Base-by-base conservation (phyloP, 371 early-diverging fungal species). In the Nematocida sp. region DNA sequence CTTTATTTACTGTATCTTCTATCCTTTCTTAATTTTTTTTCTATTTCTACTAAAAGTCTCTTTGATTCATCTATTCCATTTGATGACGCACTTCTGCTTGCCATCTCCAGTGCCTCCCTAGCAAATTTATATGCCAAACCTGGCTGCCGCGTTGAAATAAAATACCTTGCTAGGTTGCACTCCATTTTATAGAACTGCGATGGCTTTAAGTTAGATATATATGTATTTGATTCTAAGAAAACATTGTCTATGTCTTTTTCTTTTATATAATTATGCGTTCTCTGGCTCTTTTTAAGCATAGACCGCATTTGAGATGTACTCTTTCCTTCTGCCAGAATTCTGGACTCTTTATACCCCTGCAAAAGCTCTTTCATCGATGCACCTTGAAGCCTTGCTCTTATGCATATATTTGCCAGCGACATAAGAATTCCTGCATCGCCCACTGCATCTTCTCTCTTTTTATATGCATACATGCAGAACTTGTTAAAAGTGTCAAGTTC, bases 61-160 rank as follows among this genome's bases (percentile, higher is more conserved):
- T n/a, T 39, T 11, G 62, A 69, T 7, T 57, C 44, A 0, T 58
- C 45, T 40, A 70, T 46, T 11, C 80, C 80, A 20, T 39, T 11
- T 9, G 71, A 5, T 6, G 66, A 67, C 13, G 80, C 82, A 4
- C 39, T 39, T 45, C 66, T 78, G 3, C 70, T 54, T n/a, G 80
- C 67, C 47, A 78, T 70, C 6, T 78, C 67, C 64, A 67, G 55
- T 18, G 80, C 80, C 23, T 78, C 70, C 15, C 40, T 78, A 15
- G 80, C 80, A 58, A 27, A 70, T 45, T 50, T 39, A 9, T 47
- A 11, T 23, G 70, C 80, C 6, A 71, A 18, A 5, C 4, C 9
- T 4, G 33, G 52, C 33, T 50, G 42, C 44, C 46, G 18, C 45
- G 6, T 70, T 6, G 27, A 7, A 15, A 71, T 9, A 40, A 66